These are phyloP conservation scores for Rhizopus sp. DNA, from an alignment of 371 early-diverging fungal species.

Conservation along the genomic window DNA sequence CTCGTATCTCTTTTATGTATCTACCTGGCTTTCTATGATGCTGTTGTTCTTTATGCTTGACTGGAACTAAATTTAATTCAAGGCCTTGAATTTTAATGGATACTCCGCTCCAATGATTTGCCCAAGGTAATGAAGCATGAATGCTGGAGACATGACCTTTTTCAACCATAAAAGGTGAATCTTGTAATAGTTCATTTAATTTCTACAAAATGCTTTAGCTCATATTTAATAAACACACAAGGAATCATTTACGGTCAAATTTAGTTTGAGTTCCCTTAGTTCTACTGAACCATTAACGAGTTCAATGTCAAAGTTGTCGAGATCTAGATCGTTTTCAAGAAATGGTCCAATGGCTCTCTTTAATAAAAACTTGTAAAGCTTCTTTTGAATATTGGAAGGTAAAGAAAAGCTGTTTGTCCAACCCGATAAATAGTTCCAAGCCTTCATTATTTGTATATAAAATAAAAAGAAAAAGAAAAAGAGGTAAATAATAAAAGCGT, in stretches of 20 bases:
- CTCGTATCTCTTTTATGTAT: background rate
- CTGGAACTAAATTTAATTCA: constrained; percentile 59
- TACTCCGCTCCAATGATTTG: constrained; percentile 77
- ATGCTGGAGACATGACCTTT: constrained; percentile 73
- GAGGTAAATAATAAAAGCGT: constrained; percentile 1
- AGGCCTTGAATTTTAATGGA: constrained; percentile 76
- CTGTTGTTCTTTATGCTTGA: constrained; percentile 31
- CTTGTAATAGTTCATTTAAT: constrained; percentile 68
- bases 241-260: constrained; percentile 63
- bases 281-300: constrained; percentile 80
- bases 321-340: constrained; percentile 76
- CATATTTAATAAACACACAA: background rate
- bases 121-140: constrained; percentile 81
- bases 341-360: constrained; percentile 86
- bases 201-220: constrained; percentile 39
- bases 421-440: constrained; percentile 49
- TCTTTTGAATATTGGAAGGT: constrained; percentile 79
- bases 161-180: constrained; percentile 69
- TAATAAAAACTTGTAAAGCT: constrained; percentile 82
- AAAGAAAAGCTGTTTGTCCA: constrained; percentile 53
- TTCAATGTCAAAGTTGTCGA: constrained; percentile 86
- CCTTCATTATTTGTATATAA: constrained; percentile 28
- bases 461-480: constrained; percentile 3
- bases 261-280: constrained; percentile 78
- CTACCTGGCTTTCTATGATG: constrained; percentile 4